Conservation (phyloP, 2,329 filamentous ascomycete species). For the Hysterium pulicare region DNA sequence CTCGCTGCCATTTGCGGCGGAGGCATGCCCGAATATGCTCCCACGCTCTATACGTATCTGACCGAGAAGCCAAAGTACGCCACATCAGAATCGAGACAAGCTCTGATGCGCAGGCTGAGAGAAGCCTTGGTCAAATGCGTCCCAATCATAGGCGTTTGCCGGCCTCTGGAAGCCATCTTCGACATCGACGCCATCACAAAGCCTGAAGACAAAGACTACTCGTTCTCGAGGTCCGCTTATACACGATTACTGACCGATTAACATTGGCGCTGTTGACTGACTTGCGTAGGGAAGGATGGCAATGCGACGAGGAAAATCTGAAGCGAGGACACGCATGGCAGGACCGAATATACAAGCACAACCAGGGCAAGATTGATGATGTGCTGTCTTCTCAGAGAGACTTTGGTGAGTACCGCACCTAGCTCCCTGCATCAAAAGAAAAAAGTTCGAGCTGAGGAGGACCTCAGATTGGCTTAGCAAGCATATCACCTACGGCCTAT, state of each 20-base stretch:
- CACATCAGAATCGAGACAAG: conserved; percentile 44
- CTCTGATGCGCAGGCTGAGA: conserved; percentile 50
- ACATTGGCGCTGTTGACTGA: background rate
- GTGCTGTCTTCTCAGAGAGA: conserved; percentile 45
- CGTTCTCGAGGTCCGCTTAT: conserved; percentile 43
- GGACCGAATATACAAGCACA: conserved; percentile 53
- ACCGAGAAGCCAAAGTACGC: conserved; percentile 47
- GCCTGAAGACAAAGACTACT: conserved; percentile 57
- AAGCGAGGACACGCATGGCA: conserved; percentile 56
- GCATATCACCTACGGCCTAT: conserved; percentile 58
- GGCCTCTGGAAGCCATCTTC: conserved; percentile 59
- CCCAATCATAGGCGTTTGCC: conserved; percentile 58
- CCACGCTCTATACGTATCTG: conserved; percentile 56
- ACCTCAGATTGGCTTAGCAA: conserved; percentile 47
- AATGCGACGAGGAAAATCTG: conserved; percentile 54
- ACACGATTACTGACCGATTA: background rate
- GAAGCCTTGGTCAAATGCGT: conserved; percentile 60
- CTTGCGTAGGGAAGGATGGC: conserved; percentile 49
- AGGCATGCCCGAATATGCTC: conserved; percentile 50
- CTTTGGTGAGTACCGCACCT: conserved; percentile 29
- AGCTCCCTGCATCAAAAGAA: background rate
- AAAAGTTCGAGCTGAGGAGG: too few relatives aligned
- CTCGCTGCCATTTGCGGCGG: conserved; percentile 49
- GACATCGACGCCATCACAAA: conserved; percentile 52
- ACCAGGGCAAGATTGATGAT: conserved; percentile 40